Conservation (phyloP, 345 rosid species). For the Populus alba region DNA sequence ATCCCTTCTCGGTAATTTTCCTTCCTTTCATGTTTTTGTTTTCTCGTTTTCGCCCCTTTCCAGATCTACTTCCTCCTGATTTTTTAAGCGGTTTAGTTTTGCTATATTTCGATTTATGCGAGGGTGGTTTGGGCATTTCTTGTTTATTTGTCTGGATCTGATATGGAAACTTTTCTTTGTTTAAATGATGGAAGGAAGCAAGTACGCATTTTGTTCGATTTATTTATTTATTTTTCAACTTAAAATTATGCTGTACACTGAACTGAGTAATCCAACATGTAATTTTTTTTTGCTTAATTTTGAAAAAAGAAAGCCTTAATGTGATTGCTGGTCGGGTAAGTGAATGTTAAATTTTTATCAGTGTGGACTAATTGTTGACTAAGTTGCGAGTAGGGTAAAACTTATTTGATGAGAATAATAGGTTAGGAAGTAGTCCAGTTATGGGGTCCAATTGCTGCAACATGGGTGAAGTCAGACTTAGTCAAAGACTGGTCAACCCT, state of each 20-base stretch:
- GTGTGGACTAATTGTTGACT: not conserved
- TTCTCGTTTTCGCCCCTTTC: not conserved
- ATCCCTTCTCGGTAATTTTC: constrained; percentile 82
- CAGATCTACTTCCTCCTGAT: constrained; percentile 32
- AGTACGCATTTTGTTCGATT: not conserved
- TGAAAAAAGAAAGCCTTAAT: not conserved
- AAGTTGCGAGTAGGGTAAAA: not conserved
- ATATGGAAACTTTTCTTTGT: not conserved
- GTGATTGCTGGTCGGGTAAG: not conserved
- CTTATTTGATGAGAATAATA: not conserved
- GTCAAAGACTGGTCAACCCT: not conserved
- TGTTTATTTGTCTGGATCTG: not conserved
- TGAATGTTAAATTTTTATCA: not conserved
- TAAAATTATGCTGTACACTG: not conserved
- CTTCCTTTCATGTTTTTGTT: not conserved
- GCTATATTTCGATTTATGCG: not conserved
- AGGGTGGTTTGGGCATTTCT: not conserved
- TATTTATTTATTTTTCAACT: not conserved
- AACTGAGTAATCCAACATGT: not conserved
- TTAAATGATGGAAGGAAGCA: not conserved
- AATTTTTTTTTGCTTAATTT: not conserved
- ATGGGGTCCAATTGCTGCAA: not conserved
- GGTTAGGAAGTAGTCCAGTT: not conserved
- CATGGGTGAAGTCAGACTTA: not conserved
- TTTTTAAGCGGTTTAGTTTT: not conserved